These are phyloP conservation scores for Candolleomyces efflorescens DNA, from an alignment of 768 basidiomycete species.

Conservation along the genomic window DNA sequence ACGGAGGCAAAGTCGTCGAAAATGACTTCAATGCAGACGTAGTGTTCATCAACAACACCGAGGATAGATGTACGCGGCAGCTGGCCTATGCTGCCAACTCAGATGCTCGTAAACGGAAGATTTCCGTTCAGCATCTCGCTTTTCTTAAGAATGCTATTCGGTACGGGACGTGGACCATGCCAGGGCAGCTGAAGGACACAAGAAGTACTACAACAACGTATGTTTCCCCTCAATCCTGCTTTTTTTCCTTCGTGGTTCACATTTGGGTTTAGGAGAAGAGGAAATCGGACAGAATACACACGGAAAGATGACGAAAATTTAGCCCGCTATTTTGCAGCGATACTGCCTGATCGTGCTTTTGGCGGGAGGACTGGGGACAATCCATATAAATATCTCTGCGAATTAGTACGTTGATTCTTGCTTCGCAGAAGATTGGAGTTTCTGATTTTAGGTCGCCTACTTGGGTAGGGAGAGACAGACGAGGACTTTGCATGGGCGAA, in stretches of 20 bases:
- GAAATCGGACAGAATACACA: constrained; percentile 29
- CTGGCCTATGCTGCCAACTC: constrained; percentile 11
- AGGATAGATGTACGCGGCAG: background rate
- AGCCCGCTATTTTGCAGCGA: constrained; percentile 29
- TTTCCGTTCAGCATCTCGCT: constrained; percentile 20
- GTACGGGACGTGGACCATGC: constrained; percentile 15
- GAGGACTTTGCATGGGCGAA: constrained; percentile 32
- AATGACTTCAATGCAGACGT: constrained; percentile 17
- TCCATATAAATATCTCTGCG: constrained; percentile 30
- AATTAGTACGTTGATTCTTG: constrained; percentile 19
- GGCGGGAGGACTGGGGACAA: constrained; percentile 38
- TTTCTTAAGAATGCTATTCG: constrained; percentile 26
- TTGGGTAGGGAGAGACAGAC: constrained; percentile 14
- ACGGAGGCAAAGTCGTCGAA: constrained; percentile 24
- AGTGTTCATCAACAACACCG: constrained; percentile 17
- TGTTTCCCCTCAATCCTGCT: background rate
- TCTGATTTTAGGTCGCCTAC: background rate
- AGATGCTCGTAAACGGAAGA: constrained; percentile 10
- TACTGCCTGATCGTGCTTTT: constrained; percentile 26
- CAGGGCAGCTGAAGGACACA: constrained; percentile 22
- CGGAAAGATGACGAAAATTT: constrained; percentile 34
- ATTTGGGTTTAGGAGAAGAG: background rate
- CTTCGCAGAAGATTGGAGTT: background rate
- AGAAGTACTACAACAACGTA: constrained; percentile 23
- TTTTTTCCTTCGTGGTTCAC: background rate